Evolutionary conservation across 345 rosid genomes (phyloP).

Genomic region (Populus pruinosa): DNA sequence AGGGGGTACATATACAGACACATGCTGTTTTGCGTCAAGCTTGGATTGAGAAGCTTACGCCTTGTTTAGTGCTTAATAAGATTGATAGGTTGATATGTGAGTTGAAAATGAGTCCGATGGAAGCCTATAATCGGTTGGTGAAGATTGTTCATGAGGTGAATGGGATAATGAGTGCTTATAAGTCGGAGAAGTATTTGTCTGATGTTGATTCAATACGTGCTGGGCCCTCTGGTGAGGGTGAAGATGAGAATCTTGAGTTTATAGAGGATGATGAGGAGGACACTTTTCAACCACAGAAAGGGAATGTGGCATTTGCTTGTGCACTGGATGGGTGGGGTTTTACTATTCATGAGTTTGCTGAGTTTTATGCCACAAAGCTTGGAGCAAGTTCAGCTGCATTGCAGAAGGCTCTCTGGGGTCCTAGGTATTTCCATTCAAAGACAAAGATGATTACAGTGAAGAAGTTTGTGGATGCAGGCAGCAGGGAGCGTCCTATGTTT

Average conservation of each 20-base stretch:
- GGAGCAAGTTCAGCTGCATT: conserved; percentile 60
- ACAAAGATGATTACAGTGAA: conserved; percentile 86
- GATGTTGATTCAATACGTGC: conserved; percentile 87
- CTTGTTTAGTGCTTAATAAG: conserved; percentile 92
- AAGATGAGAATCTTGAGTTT: conserved; percentile 58
- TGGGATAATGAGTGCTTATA: conserved; percentile 74
- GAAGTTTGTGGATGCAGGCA: conserved; percentile 52
- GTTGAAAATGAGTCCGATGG: conserved; percentile 77
- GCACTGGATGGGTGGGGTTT: conserved; percentile 98
- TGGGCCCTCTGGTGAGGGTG: conserved; percentile 41
- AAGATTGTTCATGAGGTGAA: conserved; percentile 95
- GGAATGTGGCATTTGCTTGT: conserved; percentile 85
- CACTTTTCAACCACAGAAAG: conserved; percentile 89
- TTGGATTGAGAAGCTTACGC: conserved; percentile 89
- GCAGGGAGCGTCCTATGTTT: conserved; percentile 84
- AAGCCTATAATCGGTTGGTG: conserved; percentile 68
- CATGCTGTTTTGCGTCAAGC: conserved; percentile 88
- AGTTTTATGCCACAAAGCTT: conserved; percentile 73
- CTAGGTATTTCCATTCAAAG: conserved; percentile 63
- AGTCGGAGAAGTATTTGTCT: conserved; percentile 84
- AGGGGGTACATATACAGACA: conserved; percentile 90
- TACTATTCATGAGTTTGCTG: conserved; percentile 64
- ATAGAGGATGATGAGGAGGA: conserved; percentile 92
- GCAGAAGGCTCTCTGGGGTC: conserved; percentile 89
- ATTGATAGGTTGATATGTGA: conserved; percentile 88